Evolutionary conservation across 805 yeast genomes (phyloP), one percentile per base, ranked within the genome.

Genomic region (Pichia paraexigua): DNA sequence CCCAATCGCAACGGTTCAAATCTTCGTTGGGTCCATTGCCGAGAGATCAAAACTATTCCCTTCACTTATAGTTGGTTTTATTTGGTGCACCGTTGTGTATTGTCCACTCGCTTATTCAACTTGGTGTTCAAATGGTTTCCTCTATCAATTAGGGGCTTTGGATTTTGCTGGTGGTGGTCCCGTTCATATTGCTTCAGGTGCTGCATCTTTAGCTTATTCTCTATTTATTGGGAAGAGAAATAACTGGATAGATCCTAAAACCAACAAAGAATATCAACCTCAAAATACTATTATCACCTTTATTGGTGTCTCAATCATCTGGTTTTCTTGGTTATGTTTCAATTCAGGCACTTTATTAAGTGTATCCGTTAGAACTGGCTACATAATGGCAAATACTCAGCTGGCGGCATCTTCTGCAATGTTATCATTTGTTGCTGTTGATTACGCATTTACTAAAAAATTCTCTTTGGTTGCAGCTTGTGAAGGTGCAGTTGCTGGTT

Each of bases 161-260:
- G 78, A 74, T 57, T 74, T 74, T 60, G 77, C 77, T 9, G 78
- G 78, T 41, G 78, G 78, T 39, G 77, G 77, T 28, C 77, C 77
- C 1, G 78, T 74, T 32, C 78, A 74, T 60, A 68, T 74, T 49
- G 69, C 76, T 7, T 65, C 74, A 7, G 77, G 77, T 42, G 64
- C 67, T 28, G 71, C 76, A 2, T 69, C 77, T 4, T 58, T 73
- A 30, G 66, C 73, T n/a, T 74, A 70, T 55, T 71, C 76, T 7
- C 62, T 65, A 55, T 73, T 62, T 51, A 53, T 74, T 46, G 78
- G 78, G n/a, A 71, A 71, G 49, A 61, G 78, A 52, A 62, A 62
- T 61, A 55, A 58, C 32, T 63, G 67, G 67, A 56, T 59, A 44
- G 61, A 63, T 52, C 66, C 67, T 30, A 58, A 56, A 24, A 63